Conservation (phyloP, 345 rosid species). For the Brassica rapa region DNA sequence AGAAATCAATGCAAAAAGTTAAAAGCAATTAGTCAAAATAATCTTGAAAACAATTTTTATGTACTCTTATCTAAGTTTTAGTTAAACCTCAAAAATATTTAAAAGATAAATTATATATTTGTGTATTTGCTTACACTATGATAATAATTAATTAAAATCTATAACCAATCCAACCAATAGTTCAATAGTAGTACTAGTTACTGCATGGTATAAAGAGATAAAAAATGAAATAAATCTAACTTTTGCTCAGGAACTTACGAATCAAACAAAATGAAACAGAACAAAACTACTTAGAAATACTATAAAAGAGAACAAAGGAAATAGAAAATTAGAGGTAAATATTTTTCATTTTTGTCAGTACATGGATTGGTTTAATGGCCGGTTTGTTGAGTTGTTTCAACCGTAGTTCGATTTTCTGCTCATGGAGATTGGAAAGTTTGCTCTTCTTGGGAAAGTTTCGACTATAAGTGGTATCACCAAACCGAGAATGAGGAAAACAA, state of each 20-base stretch:
- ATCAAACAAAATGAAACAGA: not conserved
- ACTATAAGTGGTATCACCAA: not conserved
- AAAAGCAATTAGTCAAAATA: not conserved
- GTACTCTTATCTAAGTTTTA: not conserved
- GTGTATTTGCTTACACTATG: not conserved
- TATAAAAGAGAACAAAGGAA: not conserved
- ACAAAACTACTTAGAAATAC: not conserved
- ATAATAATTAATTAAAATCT: not conserved
- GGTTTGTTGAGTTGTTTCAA: conserved; percentile 66
- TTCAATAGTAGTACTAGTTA: not conserved
- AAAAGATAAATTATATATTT: not conserved
- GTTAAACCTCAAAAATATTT: not conserved
- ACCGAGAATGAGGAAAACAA: not conserved
- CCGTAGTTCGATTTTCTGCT: conserved; percentile 45
- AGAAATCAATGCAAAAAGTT: not conserved
- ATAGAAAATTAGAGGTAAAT: not conserved
- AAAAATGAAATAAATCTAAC: not conserved
- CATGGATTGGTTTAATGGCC: conserved; percentile 55
- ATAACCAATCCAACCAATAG: not conserved
- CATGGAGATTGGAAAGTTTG: not conserved
- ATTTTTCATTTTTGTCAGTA: conserved; percentile 14
- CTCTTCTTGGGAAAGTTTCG: not conserved
- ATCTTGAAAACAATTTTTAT: not conserved
- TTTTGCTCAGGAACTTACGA: not conserved
- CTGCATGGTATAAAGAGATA: not conserved